These are phyloP conservation scores for Morella rubra DNA, from an alignment of 306 rosid species.

Conservation along the genomic window DNA sequence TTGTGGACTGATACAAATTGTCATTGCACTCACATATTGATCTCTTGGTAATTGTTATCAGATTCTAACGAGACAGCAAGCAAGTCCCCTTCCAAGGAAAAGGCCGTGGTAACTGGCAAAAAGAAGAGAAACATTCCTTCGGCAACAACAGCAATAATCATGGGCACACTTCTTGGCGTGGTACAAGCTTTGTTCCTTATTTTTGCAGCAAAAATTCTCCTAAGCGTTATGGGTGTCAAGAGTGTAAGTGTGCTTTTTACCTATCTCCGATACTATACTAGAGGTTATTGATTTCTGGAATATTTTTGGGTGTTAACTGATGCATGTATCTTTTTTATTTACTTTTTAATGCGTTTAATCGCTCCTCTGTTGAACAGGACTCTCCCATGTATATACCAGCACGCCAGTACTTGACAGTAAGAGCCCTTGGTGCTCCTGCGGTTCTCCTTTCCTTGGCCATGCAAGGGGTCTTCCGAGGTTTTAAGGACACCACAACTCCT, in stretches of 20 bases:
- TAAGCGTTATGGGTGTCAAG: constrained; percentile 82
- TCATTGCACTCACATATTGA: constrained; percentile 7
- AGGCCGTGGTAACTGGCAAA: constrained; percentile 26
- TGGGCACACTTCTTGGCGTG: constrained; percentile 78
- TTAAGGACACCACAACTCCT: constrained; percentile 97
- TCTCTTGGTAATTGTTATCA: constrained; percentile 20
- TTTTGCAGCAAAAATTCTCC: constrained; percentile 62
- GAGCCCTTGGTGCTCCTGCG: constrained; percentile 93
- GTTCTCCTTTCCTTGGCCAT: constrained; percentile 94
- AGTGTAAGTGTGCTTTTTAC: constrained; percentile 46
- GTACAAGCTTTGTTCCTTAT: constrained; percentile 69
- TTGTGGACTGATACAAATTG: background rate
- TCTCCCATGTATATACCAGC: constrained; percentile 85
- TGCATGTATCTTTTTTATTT: background rate
- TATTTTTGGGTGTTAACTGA: no score
- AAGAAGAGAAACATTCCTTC: constrained; percentile 69
- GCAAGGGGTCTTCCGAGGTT: constrained; percentile 96
- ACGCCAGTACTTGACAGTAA: constrained; percentile 64
- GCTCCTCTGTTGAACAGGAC: constrained; percentile 33
- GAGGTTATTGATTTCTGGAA: background rate
- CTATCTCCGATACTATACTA: background rate
- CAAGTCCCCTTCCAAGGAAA: constrained; percentile 30
- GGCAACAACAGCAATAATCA: constrained; percentile 86
- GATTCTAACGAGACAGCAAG: constrained; percentile 27
- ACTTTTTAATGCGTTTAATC: background rate